phyloP scores from a whole-genome alignment of 2,329 filamentous ascomycete genomes.

The Pseudocercospora fuligena region DNA sequence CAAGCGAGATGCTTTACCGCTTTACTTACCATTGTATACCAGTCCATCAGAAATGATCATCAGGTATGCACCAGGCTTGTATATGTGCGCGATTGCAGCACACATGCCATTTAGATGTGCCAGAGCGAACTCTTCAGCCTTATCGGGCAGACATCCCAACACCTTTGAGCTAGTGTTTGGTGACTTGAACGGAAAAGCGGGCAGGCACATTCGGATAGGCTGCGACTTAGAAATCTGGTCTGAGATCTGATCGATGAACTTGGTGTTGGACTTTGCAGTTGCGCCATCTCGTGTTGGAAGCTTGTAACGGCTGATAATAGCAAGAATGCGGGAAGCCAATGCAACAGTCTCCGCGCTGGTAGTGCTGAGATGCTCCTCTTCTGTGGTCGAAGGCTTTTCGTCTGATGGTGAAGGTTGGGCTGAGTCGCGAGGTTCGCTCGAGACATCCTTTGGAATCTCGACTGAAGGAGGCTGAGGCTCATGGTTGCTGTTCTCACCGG shows the following conservation, averaged over 20 bases:
- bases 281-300: background rate
- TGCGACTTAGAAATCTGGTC: background rate
- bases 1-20: background rate
- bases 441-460: background rate
- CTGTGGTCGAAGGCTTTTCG: background rate
- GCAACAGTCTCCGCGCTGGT: background rate
- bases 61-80: slow-evolving; percentile 22
- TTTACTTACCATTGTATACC: slow-evolving; percentile 25
- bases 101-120: slow-evolving; percentile 22
- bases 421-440: background rate
- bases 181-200: slow-evolving; percentile 29
- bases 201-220: slow-evolving; percentile 24
- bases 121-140: slow-evolving; percentile 25
- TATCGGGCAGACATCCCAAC: slow-evolving; percentile 23
- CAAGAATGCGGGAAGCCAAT: slow-evolving; percentile 12
- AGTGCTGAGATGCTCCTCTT: background rate
- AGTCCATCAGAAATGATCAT: slow-evolving; percentile 28
- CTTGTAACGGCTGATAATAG: slow-evolving; percentile 16
- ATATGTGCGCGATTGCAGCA: slow-evolving; percentile 20
- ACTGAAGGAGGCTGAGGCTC: background rate
- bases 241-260: slow-evolving; percentile 10
- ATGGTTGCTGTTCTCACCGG: background rate
- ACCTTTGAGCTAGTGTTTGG: slow-evolving; percentile 24
- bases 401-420: background rate
- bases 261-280: background rate